Conservation (phyloP, 2,329 filamentous ascomycete genomes). For the Penicillium sp. region DNA sequence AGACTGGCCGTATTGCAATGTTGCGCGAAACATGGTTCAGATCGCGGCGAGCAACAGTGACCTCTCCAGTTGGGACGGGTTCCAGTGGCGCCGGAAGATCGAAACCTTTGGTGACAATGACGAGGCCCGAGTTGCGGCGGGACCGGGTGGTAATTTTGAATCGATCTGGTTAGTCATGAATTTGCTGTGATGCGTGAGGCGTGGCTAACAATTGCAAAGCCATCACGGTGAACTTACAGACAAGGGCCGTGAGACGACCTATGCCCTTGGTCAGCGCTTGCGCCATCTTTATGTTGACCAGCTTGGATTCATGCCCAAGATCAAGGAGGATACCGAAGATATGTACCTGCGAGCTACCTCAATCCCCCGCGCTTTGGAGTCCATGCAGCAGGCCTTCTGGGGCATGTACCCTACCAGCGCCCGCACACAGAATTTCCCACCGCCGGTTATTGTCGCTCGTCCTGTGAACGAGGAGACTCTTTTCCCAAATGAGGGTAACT, state of each 20-base stretch:
- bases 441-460: slow-evolving; percentile 66
- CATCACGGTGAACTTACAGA: slow-evolving; percentile 69
- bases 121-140: slow-evolving; percentile 67
- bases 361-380: slow-evolving; percentile 73
- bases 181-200: neutral
- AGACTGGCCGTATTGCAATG: slow-evolving; percentile 89
- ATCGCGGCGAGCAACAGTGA: slow-evolving; percentile 57
- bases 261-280: slow-evolving; percentile 65
- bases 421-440: slow-evolving; percentile 54
- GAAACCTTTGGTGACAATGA: slow-evolving; percentile 76
- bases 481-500: slow-evolving; percentile 74
- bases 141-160: slow-evolving; percentile 70
- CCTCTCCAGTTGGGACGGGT: slow-evolving; percentile 55
- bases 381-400: slow-evolving; percentile 71
- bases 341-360: slow-evolving; percentile 74
- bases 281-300: slow-evolving; percentile 73
- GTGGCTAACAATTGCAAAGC: slow-evolving; percentile 30
- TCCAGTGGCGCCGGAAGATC: slow-evolving; percentile 68
- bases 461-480: slow-evolving; percentile 71
- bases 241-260: slow-evolving; percentile 69
- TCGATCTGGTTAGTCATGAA: slow-evolving; percentile 67
- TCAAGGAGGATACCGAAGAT: slow-evolving; percentile 56
- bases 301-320: slow-evolving; percentile 66
- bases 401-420: slow-evolving; percentile 67
- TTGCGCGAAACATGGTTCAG: slow-evolving; percentile 68